A percentile compares a stretch with the other conserved stretches of the same genome.
These are phyloP conservation scores for Aspergillus pseudoviridinutans DNA, from an alignment of 2,329 filamentous ascomycete species.

Conservation along the genomic window DNA sequence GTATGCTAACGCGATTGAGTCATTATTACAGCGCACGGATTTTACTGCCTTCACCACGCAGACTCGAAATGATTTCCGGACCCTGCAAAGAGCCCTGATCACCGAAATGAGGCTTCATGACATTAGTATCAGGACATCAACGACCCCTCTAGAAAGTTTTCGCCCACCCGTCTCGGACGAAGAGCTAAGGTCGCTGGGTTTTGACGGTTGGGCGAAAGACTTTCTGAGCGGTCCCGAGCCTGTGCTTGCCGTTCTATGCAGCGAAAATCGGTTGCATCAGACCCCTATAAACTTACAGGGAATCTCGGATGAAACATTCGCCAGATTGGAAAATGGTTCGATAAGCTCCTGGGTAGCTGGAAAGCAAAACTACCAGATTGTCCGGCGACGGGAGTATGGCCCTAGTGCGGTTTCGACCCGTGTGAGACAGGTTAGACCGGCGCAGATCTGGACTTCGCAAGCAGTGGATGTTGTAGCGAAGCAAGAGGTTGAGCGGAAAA, in stretches of 20 bases:
- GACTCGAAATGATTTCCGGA: constrained; percentile 68
- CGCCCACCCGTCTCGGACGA: constrained; percentile 51
- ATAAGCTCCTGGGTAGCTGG: constrained; percentile 70
- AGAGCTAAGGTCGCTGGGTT: constrained; percentile 57
- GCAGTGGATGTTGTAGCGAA: constrained; percentile 63
- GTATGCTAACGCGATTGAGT: constrained; percentile 61
- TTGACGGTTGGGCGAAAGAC: constrained; percentile 78
- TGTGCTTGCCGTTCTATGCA: constrained; percentile 84
- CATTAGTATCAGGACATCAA: constrained; percentile 65
- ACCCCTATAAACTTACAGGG: constrained; percentile 63
- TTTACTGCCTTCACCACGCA: constrained; percentile 69
- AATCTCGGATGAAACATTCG: constrained; percentile 63
- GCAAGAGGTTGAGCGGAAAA: constrained; percentile 53
- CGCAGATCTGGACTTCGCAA: constrained; percentile 71
- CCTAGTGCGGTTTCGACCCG: constrained; percentile 66
- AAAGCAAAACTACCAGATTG: constrained; percentile 59
- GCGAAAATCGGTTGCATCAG: constrained; percentile 63
- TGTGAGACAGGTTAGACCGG: constrained; percentile 57
- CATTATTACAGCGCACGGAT: constrained; percentile 51
- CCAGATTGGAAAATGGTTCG: constrained; percentile 56
- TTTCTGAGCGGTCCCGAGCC: constrained; percentile 74
- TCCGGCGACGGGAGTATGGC: constrained; percentile 76
- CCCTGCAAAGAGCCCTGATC: constrained; percentile 64
- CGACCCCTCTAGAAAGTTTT: constrained; percentile 53
- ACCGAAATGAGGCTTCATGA: constrained; percentile 62